phyloP scores from a whole-genome alignment of 176 grass and related monocot species.

The Hordeum marinum region DNA sequence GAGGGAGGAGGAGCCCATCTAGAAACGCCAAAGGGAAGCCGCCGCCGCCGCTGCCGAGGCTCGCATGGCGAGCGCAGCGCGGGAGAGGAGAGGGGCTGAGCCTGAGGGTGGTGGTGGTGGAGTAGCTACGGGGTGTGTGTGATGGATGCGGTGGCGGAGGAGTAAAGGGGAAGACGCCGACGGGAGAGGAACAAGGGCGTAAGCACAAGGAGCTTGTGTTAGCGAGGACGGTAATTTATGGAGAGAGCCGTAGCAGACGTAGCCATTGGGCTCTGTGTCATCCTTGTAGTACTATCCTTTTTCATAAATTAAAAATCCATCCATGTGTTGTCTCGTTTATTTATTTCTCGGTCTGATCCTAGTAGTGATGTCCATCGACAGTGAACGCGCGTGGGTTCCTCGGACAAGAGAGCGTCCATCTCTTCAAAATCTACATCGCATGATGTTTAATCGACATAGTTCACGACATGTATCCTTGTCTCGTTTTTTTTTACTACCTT shows the following conservation, averaged over 20 bases:
- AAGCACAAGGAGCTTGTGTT: background rate
- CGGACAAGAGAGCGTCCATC: background rate
- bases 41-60: constrained; percentile 20
- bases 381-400: too few species aligned
- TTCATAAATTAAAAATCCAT: background rate
- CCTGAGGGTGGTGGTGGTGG: background rate
- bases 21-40: constrained; percentile 59
- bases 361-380: background rate
- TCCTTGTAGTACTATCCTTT: background rate
- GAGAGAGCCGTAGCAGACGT: background rate
- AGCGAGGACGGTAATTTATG: constrained; percentile 27
- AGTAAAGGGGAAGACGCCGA: constrained; percentile 41
- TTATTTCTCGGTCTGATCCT: background rate
- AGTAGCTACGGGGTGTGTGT: background rate
- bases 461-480: too few species aligned
- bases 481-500: too few species aligned
- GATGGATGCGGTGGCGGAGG: background rate
- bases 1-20: constrained; percentile 77
- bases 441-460: too few species aligned
- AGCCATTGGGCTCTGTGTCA: background rate
- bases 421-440: background rate
- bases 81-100: background rate
- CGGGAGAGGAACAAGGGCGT: constrained; percentile 22
- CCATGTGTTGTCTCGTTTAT: background rate
- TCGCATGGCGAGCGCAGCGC: constrained; percentile 38